Conservation (phyloP, 345 rosid species). For the Lepidium africanum region DNA sequence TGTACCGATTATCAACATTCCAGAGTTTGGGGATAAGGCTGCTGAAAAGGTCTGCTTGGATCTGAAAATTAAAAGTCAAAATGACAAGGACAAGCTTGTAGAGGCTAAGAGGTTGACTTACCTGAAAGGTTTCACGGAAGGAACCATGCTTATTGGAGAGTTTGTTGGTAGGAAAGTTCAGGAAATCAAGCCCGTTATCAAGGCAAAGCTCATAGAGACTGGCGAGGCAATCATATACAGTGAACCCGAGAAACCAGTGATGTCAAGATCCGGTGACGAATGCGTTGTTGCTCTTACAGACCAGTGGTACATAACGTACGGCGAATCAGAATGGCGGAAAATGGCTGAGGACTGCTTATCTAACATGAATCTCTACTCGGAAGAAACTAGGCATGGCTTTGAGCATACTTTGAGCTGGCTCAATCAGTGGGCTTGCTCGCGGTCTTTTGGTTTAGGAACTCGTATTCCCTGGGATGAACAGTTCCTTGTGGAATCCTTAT, state of each 20-base stretch:
- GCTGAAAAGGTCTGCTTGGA: slow-evolving; percentile 81
- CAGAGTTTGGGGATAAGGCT: slow-evolving; percentile 78
- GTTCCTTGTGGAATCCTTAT: slow-evolving; percentile 85
- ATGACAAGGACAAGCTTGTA: slow-evolving; percentile 85
- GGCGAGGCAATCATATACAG: slow-evolving; percentile 75
- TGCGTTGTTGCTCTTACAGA: slow-evolving; percentile 98
- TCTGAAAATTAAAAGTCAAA: slow-evolving; percentile 83
- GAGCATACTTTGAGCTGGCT: slow-evolving; percentile 94
- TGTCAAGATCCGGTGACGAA: slow-evolving; percentile 96
- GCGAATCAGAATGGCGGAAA: slow-evolving; percentile 75
- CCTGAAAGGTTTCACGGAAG: slow-evolving; percentile 82
- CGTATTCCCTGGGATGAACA: slow-evolving; percentile 94
- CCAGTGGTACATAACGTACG: slow-evolving; percentile 93
- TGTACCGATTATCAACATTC: slow-evolving; percentile 70
- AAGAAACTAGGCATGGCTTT: slow-evolving; percentile 79
- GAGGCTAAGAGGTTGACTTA: slow-evolving; percentile 89
- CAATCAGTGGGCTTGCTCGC: slow-evolving; percentile 99
- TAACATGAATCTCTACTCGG: slow-evolving; percentile 69
- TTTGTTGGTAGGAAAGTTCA: slow-evolving; percentile 67
- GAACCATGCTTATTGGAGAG: slow-evolving; percentile 75
- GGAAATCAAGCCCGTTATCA: slow-evolving; percentile 72
- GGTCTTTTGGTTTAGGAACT: slow-evolving; percentile 96
- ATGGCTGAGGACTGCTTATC: slow-evolving; percentile 75
- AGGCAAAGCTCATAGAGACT: slow-evolving; percentile 55
- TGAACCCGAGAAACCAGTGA: slow-evolving; percentile 91